Evolutionary conservation across 2,329 filamentous ascomycete genomes (phyloP).

Genomic region (Exophiala mesophila): DNA sequence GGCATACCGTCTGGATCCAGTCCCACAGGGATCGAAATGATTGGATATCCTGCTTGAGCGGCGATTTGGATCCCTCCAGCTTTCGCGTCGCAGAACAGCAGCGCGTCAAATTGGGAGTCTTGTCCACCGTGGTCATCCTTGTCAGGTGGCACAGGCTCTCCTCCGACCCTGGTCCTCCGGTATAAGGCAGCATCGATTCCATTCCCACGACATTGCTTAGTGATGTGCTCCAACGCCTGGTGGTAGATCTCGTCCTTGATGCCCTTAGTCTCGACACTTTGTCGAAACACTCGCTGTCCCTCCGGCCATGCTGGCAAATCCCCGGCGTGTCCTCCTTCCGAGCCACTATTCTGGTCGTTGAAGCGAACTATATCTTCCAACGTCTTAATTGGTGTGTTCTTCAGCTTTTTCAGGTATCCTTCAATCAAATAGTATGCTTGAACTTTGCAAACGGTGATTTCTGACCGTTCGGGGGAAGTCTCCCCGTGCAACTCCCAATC

Average conservation of each 20-base stretch:
- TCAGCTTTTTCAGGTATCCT: conserved; percentile 19
- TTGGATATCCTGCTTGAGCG: conserved; percentile 32
- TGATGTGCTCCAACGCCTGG: conserved; percentile 28
- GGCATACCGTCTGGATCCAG: conserved; percentile 28
- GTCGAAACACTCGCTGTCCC: conserved; percentile 26
- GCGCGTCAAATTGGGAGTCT: conserved; percentile 25
- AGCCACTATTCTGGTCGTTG: conserved; percentile 22
- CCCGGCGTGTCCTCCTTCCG: conserved; percentile 25
- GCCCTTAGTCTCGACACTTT: conserved; percentile 20
- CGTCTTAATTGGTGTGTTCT: conserved; percentile 22
- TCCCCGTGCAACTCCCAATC: conserved; percentile 28
- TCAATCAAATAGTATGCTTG: conserved; percentile 25
- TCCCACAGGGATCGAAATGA: conserved; percentile 31
- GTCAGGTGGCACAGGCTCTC: neutral
- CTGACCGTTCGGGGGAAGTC: conserved; percentile 18
- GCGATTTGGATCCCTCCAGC: conserved; percentile 31
- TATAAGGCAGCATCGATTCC: conserved; percentile 31
- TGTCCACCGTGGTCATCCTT: neutral
- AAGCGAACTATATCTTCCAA: conserved; percentile 23
- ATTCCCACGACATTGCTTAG: conserved; percentile 26
- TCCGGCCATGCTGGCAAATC: conserved; percentile 28
- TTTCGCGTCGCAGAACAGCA: conserved; percentile 30
- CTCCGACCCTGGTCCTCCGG: neutral
- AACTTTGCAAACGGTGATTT: conserved; percentile 21
- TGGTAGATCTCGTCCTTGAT: conserved; percentile 27